Evolutionary conservation across 768 basidiomycete genomes (phyloP), one percentile per base, ranked within the genome.

Genomic region (Agaricus sinodeliciosus): DNA sequence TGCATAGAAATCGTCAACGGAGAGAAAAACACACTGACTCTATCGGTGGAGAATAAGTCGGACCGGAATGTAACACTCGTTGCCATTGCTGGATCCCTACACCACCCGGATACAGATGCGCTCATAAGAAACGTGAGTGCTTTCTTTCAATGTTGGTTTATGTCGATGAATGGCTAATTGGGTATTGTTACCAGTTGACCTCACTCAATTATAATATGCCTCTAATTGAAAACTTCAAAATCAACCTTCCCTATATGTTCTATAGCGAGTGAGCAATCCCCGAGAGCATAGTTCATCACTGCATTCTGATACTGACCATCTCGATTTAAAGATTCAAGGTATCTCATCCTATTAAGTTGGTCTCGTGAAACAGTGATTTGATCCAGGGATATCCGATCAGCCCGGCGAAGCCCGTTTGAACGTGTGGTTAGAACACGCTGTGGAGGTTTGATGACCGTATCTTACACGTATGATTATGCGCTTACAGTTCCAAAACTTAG

Each of bases 1-100:
- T 3, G 15, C 12, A 44, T 61, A 92, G 90, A 90, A 55, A 72
- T 92, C 45, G 82, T 91, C 28, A 93, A 93, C 59, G 90, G 90
- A 54, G 87, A 90, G 72, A 81, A 77, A 62, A 93, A 90, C 63
- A 69, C 76, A 28, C 69, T 93, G 31, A 68, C 68, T 22, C 67
- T 93, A 45, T 67, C 74, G 25, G 73, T 92, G 11, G 88, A 90
- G 67, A 93, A 90, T 68, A 86, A 80, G 65, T 85, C 86, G 9
- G 79, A 78, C 59, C 76, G 75, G 60, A 87, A 90, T 57, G 74
- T 87, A 45, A 88, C 87, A 2, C 69, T 92, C 15, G 64, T 81
- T 55, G 76, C 69, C 59, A 74, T 87, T 54, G 76, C 79, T 48
- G 89, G 85, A 40, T 83, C 87, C 34, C 71, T 92, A 59, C 78